These are phyloP conservation scores for Annulohypoxylon truncatum DNA, from an alignment of 2,329 filamentous ascomycete genomes.

Conservation along the genomic window DNA sequence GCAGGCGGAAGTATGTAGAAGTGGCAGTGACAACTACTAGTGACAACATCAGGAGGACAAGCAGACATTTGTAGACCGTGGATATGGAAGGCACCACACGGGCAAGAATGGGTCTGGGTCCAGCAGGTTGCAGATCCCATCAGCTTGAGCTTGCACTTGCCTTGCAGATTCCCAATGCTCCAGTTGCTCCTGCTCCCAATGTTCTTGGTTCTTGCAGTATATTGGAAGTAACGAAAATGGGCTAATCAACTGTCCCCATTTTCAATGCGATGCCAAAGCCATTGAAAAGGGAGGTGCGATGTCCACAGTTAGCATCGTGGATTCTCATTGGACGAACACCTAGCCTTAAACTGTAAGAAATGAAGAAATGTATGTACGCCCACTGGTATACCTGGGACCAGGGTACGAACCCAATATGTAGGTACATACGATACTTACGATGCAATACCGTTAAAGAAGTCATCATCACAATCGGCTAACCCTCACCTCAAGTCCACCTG, in stretches of 20 bases:
- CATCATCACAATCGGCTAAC: slow-evolving; percentile 34
- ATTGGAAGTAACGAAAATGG: slow-evolving; percentile 29
- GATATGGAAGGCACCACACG: neutral
- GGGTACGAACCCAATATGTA: neutral
- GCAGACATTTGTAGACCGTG: neutral
- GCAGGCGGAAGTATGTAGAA: neutral
- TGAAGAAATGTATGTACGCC: neutral
- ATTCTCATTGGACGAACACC: slow-evolving; percentile 28
- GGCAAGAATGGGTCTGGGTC: slow-evolving; percentile 8
- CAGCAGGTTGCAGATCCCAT: neutral
- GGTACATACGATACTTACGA: slow-evolving; percentile 36
- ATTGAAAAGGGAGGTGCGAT: slow-evolving; percentile 12
- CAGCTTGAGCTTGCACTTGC: slow-evolving; percentile 3
- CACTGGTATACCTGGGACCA: neutral
- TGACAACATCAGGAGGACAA: slow-evolving; percentile 14
- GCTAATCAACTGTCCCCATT: slow-evolving; percentile 28
- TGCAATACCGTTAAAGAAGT: slow-evolving; percentile 30
- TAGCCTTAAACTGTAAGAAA: slow-evolving; percentile 1
- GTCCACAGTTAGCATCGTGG: slow-evolving; percentile 13
- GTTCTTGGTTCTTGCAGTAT: slow-evolving; percentile 2
- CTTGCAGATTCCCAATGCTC: neutral
- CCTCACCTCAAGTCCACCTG: slow-evolving; percentile 28
- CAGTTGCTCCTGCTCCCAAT: neutral
- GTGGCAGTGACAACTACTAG: slow-evolving; percentile 3
- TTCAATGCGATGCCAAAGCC: slow-evolving; percentile 27